phyloP scores from a whole-genome alignment of 345 rosid species.

The Citrus reticulata region DNA sequence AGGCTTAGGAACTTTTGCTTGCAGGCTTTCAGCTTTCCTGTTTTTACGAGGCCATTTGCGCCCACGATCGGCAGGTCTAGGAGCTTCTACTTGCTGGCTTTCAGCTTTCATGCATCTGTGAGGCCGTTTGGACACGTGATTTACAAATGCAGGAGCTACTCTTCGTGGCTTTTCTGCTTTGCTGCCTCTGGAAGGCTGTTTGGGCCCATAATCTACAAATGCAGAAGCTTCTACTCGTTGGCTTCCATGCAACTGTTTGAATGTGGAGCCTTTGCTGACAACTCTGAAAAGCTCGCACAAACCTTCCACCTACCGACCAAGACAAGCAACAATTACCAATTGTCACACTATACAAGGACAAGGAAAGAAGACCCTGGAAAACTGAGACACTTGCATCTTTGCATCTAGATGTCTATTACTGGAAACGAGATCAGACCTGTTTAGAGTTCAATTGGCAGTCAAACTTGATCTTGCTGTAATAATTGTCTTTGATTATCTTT shows the following conservation, averaged over 20 bases:
- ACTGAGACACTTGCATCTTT: neutral
- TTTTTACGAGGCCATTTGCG: neutral
- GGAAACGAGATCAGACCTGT: constrained; percentile 18
- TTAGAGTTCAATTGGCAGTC: constrained; percentile 18
- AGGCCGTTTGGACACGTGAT: neutral
- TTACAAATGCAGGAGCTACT: neutral
- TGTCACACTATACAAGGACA: neutral
- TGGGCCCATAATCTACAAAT: neutral
- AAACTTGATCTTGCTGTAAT: constrained; percentile 24
- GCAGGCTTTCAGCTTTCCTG: neutral
- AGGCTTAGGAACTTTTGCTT: neutral
- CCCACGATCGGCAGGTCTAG: neutral
- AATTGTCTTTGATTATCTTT: constrained; percentile 26
- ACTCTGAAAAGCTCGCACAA: constrained; percentile 21
- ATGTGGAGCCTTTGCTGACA: constrained; percentile 11
- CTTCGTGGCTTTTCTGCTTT: neutral
- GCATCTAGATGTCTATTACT: neutral
- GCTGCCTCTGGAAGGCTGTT: neutral
- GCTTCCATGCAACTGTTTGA: neutral
- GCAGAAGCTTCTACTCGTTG: neutral
- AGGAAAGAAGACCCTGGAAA: neutral
- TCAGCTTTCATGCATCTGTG: neutral
- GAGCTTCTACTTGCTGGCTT: neutral
- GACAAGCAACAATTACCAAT: neutral
- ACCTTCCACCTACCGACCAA: constrained; percentile 18